Conservation (phyloP, 257 asterid species). For the Lantana camara region DNA sequence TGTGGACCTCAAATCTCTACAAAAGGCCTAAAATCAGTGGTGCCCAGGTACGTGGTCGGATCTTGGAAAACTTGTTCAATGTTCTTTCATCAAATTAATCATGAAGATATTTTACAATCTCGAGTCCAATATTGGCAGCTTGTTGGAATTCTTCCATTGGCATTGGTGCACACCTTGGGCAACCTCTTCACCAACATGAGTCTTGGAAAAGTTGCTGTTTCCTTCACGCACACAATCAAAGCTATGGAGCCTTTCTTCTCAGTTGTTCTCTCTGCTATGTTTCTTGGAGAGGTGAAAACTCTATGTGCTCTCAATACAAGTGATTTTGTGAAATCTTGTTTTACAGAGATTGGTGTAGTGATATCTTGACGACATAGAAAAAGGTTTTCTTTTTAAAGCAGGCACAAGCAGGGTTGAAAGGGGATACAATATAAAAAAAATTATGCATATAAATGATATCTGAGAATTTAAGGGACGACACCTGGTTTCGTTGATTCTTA, state of each 20-base stretch:
- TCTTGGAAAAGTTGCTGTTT: constrained; percentile 96
- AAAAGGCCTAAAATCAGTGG: constrained; percentile 89
- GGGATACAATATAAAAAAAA: no score
- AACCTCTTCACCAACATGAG: constrained; percentile 97
- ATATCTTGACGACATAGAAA: no score
- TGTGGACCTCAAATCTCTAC: constrained; percentile 88
- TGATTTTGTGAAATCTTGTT: constrained; percentile 7
- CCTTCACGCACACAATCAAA: constrained; percentile 96
- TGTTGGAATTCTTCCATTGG: constrained; percentile 84
- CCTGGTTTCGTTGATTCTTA: constrained; percentile 1
- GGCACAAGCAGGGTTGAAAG: not conserved
- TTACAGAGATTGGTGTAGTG: constrained; percentile 1
- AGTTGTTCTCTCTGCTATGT: constrained; percentile 92
- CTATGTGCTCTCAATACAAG: not conserved
- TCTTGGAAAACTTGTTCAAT: not conserved
- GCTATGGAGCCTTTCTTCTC: constrained; percentile 99
- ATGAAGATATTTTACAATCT: not conserved
- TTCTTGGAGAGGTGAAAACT: constrained; percentile 82
- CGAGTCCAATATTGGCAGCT: constrained; percentile 54
- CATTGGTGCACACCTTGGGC: constrained; percentile 82
- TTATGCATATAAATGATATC: no score
- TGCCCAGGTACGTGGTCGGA: constrained; percentile 57
- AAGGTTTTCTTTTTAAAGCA: not conserved
- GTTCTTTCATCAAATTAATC: constrained; percentile 16
- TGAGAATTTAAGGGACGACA: no score